Conservation (phyloP, 441 rosid genomes). For the Macaranga tanarius region DNA sequence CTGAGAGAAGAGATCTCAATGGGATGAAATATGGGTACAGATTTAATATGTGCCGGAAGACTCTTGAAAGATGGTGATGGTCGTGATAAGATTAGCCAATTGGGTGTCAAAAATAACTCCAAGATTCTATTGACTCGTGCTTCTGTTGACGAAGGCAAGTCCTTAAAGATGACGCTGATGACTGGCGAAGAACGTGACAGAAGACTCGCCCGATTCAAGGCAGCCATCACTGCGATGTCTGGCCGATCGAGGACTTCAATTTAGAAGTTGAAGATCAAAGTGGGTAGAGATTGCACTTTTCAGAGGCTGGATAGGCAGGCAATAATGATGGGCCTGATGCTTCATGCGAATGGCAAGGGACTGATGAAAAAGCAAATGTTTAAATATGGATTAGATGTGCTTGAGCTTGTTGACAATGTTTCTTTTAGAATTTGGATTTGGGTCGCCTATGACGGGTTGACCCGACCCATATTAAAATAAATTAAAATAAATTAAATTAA, state of each 20-base stretch:
- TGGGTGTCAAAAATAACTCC: slow-evolving; percentile 66
- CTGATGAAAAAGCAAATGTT: slow-evolving; percentile 54
- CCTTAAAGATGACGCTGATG: slow-evolving; percentile 45
- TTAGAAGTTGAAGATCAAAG: slow-evolving; percentile 85
- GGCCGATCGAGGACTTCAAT: slow-evolving; percentile 66
- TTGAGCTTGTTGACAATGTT: too few relatives aligned
- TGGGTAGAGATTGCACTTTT: slow-evolving; percentile 55
- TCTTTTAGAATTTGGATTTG: too few relatives aligned
- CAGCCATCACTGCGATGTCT: slow-evolving; percentile 72
- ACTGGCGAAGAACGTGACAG: slow-evolving; percentile 72
- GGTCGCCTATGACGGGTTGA: too few relatives aligned
- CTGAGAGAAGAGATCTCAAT: slow-evolving; percentile 70
- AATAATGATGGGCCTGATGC: slow-evolving; percentile 81
- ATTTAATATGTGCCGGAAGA: slow-evolving; percentile 65
- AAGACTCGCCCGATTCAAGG: slow-evolving; percentile 70
- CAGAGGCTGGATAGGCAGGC: slow-evolving; percentile 85
- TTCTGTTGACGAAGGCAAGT: slow-evolving; percentile 60
- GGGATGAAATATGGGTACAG: slow-evolving; percentile 50
- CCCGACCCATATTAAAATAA: too few relatives aligned
- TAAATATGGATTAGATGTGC: slow-evolving; percentile 78
- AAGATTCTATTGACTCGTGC: slow-evolving; percentile 67
- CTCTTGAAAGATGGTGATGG: slow-evolving; percentile 65
- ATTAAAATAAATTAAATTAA: too few relatives aligned
- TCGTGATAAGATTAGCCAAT: slow-evolving; percentile 43
- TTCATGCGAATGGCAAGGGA: slow-evolving; percentile 73